Percentiles rank a stretch among this genome's conserved stretches.
These are phyloP conservation scores for Limonium bicolor DNA, from an alignment of 148 eudicot species.

Conservation along the genomic window DNA sequence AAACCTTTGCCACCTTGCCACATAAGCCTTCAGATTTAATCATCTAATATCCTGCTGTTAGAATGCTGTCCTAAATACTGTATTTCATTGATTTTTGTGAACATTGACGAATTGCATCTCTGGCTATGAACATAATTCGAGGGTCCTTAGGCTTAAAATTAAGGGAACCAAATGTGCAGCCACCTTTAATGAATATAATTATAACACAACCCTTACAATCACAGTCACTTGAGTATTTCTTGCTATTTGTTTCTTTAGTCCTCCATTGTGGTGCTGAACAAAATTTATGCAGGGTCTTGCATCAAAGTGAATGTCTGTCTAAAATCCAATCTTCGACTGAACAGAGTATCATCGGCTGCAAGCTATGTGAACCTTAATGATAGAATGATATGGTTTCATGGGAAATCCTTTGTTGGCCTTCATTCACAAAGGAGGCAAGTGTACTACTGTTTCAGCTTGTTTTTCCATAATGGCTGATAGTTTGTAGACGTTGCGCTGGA, in stretches of 20 bases:
- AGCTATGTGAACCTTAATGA: slow-evolving; percentile 34
- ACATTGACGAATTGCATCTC: no score
- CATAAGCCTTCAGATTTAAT: no score
- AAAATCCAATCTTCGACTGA: slow-evolving; percentile 12
- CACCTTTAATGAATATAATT: not conserved
- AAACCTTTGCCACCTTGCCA: no score
- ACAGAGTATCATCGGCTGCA: slow-evolving; percentile 33
- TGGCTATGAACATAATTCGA: not conserved
- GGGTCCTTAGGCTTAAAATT: not conserved
- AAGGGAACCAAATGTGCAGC: not conserved
- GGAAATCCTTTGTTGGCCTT: slow-evolving; percentile 20
- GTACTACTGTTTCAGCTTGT: not conserved
- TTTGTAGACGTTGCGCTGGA: not conserved
- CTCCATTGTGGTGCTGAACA: not conserved
- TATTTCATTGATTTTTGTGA: no score
- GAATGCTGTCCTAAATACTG: no score
- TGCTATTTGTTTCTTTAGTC: no score
- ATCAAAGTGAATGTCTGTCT: slow-evolving; percentile 11
- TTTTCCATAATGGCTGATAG: not conserved
- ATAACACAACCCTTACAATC: no score
- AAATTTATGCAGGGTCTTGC: slow-evolving; percentile 14
- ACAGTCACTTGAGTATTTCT: not conserved
- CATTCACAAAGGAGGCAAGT: slow-evolving; percentile 37
- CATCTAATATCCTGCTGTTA: no score
- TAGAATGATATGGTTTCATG: slow-evolving; percentile 18